Conservation (phyloP, 495 filamentous ascomycete genomes). For the Neurospora sp. region DNA sequence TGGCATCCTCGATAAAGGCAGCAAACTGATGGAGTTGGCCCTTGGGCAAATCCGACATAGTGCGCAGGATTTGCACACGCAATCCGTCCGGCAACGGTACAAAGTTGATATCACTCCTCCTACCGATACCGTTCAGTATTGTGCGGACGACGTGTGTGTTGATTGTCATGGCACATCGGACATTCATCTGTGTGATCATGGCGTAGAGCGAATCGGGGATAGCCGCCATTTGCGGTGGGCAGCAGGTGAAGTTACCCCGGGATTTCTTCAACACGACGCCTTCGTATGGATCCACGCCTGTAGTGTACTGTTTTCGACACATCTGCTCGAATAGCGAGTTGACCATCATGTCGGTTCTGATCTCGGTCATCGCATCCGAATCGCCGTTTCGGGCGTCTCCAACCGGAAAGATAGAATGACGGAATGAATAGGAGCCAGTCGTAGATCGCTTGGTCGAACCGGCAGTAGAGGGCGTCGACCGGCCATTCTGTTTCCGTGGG, state of each 20-base stretch:
- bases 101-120: constrained; percentile 14
- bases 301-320: constrained; percentile 46
- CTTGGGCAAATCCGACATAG: constrained; percentile 41
- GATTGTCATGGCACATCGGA: constrained; percentile 29
- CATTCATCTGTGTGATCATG: constrained; percentile 45
- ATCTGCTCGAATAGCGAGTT: constrained; percentile 54
- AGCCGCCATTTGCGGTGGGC: constrained; percentile 41
- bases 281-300: constrained; percentile 42
- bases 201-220: constrained; percentile 39
- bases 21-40: constrained; percentile 58
- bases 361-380: constrained; percentile 34
- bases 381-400: constrained; percentile 36
- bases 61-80: constrained; percentile 49
- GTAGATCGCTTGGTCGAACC: neutral
- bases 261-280: constrained; percentile 52
- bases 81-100: constrained; percentile 49
- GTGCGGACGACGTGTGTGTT: constrained; percentile 22
- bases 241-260: constrained; percentile 43
- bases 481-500: neutral
- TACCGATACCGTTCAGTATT: constrained; percentile 11
- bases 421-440: constrained; percentile 5
- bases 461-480: neutral
- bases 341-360: constrained; percentile 50
- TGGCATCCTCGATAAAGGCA: constrained; percentile 51
- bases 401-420: constrained; percentile 33